Conservation (phyloP, 805 yeast genomes). For the Yamadazyma olivae region DNA sequence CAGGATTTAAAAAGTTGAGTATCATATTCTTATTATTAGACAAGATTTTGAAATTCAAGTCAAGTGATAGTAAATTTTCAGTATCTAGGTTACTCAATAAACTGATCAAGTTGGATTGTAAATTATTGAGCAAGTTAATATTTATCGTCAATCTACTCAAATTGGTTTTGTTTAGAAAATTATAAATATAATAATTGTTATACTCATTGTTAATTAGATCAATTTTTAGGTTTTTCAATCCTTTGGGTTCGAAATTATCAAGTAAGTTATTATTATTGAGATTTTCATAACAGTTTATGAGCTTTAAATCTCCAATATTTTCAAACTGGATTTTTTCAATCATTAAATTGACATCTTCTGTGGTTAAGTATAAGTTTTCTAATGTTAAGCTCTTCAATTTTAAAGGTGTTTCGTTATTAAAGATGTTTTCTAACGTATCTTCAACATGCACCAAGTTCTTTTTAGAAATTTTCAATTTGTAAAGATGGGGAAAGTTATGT, state of each 20-base stretch:
- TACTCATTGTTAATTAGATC: constrained; percentile 8
- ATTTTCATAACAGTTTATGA: constrained; percentile 11
- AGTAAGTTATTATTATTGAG: constrained; percentile 1
- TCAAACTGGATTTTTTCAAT: constrained; percentile 6
- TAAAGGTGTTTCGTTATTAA: constrained; percentile 6
- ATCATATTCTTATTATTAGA: constrained; percentile 7
- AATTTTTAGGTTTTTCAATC: constrained; percentile 6
- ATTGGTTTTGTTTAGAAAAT: constrained; percentile 1
- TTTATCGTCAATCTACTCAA: constrained; percentile 6
- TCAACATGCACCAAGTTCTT: constrained; percentile 11
- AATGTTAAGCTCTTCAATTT: constrained; percentile 7
- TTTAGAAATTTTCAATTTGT: constrained; percentile 15
- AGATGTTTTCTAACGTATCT: constrained; percentile 9
- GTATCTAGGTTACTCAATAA: constrained; percentile 1
- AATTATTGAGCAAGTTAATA: constrained; percentile 7
- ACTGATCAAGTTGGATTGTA: constrained; percentile 3
- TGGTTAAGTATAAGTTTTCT: constrained; percentile 12
- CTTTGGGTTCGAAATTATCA: constrained; percentile 2
- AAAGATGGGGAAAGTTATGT: constrained; percentile 10
- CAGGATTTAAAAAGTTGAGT: constrained; percentile 4
- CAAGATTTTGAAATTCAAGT: constrained; percentile 7
- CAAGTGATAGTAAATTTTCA: constrained; percentile 1
- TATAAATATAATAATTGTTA: constrained; percentile 5
- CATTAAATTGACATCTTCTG: constrained; percentile 5
- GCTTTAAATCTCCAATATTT: constrained; percentile 4